phyloP scores from a whole-genome alignment of 2,329 filamentous ascomycete species.

The Alternaria longipes region DNA sequence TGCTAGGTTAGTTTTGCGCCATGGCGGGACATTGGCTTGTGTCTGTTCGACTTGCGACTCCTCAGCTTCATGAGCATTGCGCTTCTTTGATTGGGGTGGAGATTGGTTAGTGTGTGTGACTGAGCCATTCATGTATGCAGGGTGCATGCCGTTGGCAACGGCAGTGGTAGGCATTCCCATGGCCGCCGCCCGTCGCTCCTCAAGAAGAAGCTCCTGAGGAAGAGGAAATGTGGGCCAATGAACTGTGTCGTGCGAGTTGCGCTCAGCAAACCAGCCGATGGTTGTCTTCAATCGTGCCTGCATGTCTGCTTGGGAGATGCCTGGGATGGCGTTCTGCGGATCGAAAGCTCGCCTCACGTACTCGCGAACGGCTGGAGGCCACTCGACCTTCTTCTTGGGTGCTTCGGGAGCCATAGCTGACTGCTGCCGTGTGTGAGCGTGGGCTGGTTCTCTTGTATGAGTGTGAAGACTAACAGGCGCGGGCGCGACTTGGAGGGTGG shows the following conservation, averaged over 20 bases:
- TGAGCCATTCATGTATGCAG: constrained; percentile 26
- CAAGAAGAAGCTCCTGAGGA: constrained; percentile 82
- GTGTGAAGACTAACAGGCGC: constrained; percentile 30
- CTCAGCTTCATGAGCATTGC: constrained; percentile 76
- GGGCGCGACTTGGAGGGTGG: constrained; percentile 40
- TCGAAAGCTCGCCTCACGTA: constrained; percentile 93
- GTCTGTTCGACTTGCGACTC: constrained; percentile 60
- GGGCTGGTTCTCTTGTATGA: background rate
- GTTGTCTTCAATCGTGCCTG: constrained; percentile 84
- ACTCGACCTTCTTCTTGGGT: constrained; percentile 69
- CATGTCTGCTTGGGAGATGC: constrained; percentile 70
- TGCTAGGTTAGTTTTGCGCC: constrained; percentile 77
- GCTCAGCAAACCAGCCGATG: constrained; percentile 83
- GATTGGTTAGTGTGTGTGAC: constrained; percentile 43
- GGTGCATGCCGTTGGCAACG: constrained; percentile 40
- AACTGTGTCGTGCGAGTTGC: constrained; percentile 73
- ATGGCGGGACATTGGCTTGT: constrained; percentile 67
- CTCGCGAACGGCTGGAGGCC: constrained; percentile 80
- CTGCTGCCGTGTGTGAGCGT: constrained; percentile 30
- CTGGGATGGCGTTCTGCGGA: constrained; percentile 65
- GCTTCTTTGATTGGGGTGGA: constrained; percentile 71
- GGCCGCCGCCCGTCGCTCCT: constrained; percentile 60
- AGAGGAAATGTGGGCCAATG: constrained; percentile 87
- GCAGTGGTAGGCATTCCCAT: constrained; percentile 31
- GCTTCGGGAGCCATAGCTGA: constrained; percentile 25